Evolutionary conservation across 1,284 basidiomycete species (phyloP), one percentile per base, ranked within the genome.

Genomic region (Cryptococcus wingfieldii): DNA sequence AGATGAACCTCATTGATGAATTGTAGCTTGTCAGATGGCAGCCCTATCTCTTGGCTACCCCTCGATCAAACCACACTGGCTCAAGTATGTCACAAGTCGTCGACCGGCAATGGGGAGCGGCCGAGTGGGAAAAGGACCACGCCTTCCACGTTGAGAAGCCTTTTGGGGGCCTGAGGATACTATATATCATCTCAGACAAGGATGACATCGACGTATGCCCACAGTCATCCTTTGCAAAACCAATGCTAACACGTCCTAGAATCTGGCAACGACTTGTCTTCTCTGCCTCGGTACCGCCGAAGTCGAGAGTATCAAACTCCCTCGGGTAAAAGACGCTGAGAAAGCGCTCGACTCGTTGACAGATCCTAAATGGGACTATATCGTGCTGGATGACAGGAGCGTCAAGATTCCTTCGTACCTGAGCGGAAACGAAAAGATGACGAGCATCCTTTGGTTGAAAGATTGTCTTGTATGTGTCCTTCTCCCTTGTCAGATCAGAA

Each of bases 231-330:
- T 34, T 34, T 34, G 1, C 10, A 10, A 34, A 6, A 6, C 31
- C 7, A 6, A 34, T 34, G 31, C 31, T 34, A 34, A 34, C 10
- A 5, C 10, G 39, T 39, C 39, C 16, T 53, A 69, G 65, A 25
- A 80, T 0, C 78, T 79, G 51, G 86, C 90, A 51, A 81, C 89
- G 39, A 74, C 89, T 45, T 83, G 83, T 49, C 87, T 90, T 83
- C 86, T 87, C 6, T 87, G 89, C 0, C 73, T 79, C 13, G 78
- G 77, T 23, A 88, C 91, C 37, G 84, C 87, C 66, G 83, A 82
- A 4, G 73, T 81, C 66, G 53, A 69, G 47, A 67, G 8, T 13
- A 27, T 25, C 31, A 34, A 34, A 34, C 31, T 34, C 31, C 31
- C 31, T 8, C 31, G 31, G 10, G 31, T 10, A 7, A 34, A 34